phyloP scores from a whole-genome alignment of 495 filamentous ascomycete species.

The Cudoniella acicularis region DNA sequence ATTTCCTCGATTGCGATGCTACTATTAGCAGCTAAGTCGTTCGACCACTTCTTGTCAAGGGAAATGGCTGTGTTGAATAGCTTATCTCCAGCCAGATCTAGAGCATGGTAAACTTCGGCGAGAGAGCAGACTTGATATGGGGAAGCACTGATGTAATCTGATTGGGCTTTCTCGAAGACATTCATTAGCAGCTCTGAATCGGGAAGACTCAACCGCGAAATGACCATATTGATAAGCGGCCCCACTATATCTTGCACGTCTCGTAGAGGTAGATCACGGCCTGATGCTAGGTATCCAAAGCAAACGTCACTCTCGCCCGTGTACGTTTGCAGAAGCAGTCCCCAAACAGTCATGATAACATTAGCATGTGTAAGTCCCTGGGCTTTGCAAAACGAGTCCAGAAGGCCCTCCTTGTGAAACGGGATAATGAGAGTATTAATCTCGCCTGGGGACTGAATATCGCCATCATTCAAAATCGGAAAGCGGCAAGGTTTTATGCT shows the following conservation, averaged over 20 bases:
- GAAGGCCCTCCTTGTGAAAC: neutral
- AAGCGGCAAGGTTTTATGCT: neutral
- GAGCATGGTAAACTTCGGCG: neutral
- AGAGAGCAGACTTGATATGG: conserved; percentile 27
- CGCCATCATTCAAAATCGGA: neutral
- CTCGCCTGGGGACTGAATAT: neutral
- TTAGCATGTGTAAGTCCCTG: neutral
- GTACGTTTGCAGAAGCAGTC: conserved; percentile 47
- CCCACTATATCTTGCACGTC: conserved; percentile 27
- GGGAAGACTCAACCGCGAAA: neutral
- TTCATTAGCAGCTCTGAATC: neutral
- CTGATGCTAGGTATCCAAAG: conserved; percentile 40
- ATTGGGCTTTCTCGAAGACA: conserved; percentile 15
- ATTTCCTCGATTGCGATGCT: neutral
- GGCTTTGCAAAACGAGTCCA: neutral
- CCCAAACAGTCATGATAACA: conserved; percentile 46
- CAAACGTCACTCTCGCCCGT: conserved; percentile 51
- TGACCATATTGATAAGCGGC: neutral
- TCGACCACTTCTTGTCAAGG: neutral
- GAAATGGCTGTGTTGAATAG: conserved; percentile 34
- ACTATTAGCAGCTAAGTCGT: neutral
- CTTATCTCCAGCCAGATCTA: conserved; percentile 1
- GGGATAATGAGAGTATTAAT: neutral
- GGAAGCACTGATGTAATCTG: conserved; percentile 1
- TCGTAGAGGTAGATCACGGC: conserved; percentile 7